Evolutionary conservation across 176 grass and related monocot genomes (phyloP), one percentile per base, ranked within the genome.

Genomic region (Microstegium vimineum): DNA sequence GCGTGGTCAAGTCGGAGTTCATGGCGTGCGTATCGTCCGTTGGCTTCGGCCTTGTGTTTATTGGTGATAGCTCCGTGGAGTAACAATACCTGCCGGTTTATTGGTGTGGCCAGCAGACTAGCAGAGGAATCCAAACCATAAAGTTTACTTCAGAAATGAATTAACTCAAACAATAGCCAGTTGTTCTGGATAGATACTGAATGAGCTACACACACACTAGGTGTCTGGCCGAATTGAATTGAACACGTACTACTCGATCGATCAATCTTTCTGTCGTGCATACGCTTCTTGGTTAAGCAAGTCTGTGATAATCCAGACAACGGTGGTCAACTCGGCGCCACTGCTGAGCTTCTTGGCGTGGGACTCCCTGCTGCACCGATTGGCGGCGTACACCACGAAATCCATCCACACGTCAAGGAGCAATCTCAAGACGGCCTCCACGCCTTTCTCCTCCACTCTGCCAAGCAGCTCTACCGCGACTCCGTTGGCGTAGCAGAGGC

Each of bases 251-350:
- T n/a, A n/a, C n/a, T n/a, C n/a, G n/a, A n/a, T n/a, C n/a, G 4
- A 46, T 77, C 57, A 77, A 27, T 20, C 57, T 38, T 31, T 77
- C 4, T 43, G 56, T 0, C 75, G 36, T 78, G 40, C 59, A 78
- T 78, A 64, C 32, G 76, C 76, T 78, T 65, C 76, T 66, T 79
- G 76, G 20, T 47, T 46, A 16, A 79, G 42, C 43, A 33, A 66
- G 62, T 79, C 28, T 25, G 27, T 23, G 40, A 79, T 79, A 3
- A 82, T 62, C 80, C 80, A 82, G 20, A 82, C 9, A 9, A 82
- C 13, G 40, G 38, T 73, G 0, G 56, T 82, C 18, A 82, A 7
- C 68, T 62, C 68, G 43, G 68, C 41, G 4, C 82, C 82, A 17
- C 12, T 32, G 18, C 32, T 12, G 46, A 84, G 46, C 47, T 57